These are phyloP conservation scores for Citrus sinensis DNA, from an alignment of 345 rosid species.

Conservation along the genomic window DNA sequence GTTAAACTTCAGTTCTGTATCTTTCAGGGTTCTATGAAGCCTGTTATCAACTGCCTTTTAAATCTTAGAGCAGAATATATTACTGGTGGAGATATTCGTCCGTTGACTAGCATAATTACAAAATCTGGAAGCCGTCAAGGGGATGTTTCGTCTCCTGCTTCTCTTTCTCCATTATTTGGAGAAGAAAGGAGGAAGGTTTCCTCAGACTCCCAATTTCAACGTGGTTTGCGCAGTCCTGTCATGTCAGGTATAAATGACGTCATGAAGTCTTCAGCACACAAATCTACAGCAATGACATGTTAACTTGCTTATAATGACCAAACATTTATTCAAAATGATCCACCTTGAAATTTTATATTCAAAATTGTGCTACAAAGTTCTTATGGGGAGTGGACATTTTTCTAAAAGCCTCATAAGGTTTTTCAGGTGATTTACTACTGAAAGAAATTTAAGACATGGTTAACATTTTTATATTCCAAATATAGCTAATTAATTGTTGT, in stretches of 20 bases:
- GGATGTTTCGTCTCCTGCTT: constrained; percentile 21
- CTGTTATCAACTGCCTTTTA: constrained; percentile 49
- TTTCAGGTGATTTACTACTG: neutral
- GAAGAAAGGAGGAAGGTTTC: constrained; percentile 49
- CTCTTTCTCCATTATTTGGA: constrained; percentile 32
- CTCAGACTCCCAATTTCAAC: constrained; percentile 51
- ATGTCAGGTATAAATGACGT: constrained; percentile 34
- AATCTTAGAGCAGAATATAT: constrained; percentile 30
- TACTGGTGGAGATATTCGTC: constrained; percentile 22
- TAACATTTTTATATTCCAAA: neutral
- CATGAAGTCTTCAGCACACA: neutral
- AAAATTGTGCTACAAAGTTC: neutral
- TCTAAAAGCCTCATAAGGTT: neutral
- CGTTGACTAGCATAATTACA: neutral
- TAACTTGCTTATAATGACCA: neutral
- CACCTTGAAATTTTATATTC: neutral
- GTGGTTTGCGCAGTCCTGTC: constrained; percentile 39
- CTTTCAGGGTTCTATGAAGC: constrained; percentile 52
- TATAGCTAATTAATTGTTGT: neutral
- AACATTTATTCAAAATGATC: neutral
- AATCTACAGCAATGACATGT: neutral
- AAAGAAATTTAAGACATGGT: neutral
- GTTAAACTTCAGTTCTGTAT: constrained; percentile 8
- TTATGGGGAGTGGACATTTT: neutral
- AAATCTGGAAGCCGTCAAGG: constrained; percentile 22